Base-by-base conservation (phyloP, 441 rosid species). In the Erodium trifolium region DNA sequence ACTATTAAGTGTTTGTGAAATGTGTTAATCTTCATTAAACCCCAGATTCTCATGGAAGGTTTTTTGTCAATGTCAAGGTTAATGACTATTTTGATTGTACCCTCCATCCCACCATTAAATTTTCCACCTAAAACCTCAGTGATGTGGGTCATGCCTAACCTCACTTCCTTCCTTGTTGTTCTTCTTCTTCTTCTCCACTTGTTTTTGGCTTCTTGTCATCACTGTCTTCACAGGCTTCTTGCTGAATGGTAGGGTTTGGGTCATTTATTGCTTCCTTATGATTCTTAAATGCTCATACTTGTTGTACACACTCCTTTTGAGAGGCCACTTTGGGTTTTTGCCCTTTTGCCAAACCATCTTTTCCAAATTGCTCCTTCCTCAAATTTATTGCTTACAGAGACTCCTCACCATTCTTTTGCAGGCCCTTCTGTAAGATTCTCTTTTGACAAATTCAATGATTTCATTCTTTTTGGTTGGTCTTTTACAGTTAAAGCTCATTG, bases 211-310 rank as follows among this genome's bases (percentile, higher is more conserved):
- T 34, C 37, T 34, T 34, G 37, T 34, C 37, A 34, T 34, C 37
- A 34, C 37, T 34, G 37, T 34, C 37, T 5, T 34, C 37, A 34
- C 37, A 34, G 37, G 5, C 37, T n/a, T 70, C 12, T 41, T 41
- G 47, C 47, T 5, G 47, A 41, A 41, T 5, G 47, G 47, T 41
- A 41, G 76, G 70, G 70, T 76, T 67, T 43, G 72, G 67, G 73
- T 76, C 76, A 78, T 78, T 82, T 71, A 82, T 74, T 82, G 79
- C 74, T 67, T 66, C 72, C 71, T 75, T 80, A 51, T 67, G 72
- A 37, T 71, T 45, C 66, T 78, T 80, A 57, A 74, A 73, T 74
- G 77, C 73, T 68, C 82, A 57, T 71, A 39, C 68, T 79, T 74
- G 72, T 78, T 78, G 78, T 65, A 35, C 67, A 78, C 80, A 41